Base-by-base conservation (phyloP, 2,329 filamentous ascomycete genomes). In the Beauveria sp. region DNA sequence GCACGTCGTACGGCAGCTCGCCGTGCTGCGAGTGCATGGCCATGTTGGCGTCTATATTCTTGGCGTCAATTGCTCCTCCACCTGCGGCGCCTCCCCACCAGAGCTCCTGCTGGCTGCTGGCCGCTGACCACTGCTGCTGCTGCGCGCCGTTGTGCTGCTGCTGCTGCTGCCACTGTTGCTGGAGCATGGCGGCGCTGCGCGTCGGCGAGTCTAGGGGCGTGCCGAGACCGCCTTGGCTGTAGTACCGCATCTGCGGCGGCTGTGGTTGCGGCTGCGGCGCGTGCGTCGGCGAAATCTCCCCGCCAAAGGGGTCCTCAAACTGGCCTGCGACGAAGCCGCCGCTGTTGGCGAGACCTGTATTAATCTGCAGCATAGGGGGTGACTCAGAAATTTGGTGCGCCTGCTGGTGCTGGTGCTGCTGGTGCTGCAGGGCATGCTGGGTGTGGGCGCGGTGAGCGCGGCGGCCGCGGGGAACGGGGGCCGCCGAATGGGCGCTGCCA, bases 121-220 rank as follows among this genome's bases (percentile, higher is more conserved):
- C 12, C 14, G 49, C 49, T 7, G 51, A 46, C 49, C 58, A 53
- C 14, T 46, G 58, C 9, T 31, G 28, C 7, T 31, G 28, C 28
- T 31, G 28, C 40, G 58, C 40, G 40, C n/a, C 52, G 42, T 18
- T n/a, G 24, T 53, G 50, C 26, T 38, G 64, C 50, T 53, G 50
- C 26, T 31, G 64, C 34, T 67, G 65, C 24, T 64, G 50, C 22
- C 66, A 59, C 34, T 64, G 64, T 40, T 64, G 64, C 43, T 69
- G 66, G 42, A 59, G 20, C 64, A 70, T 55, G 65, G 62, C 64
- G 61, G 59, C n/a, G 67, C 65, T 66, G 60, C 76, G 65, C 9
- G 70, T 68, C 10, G 76, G 76, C 1, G 77, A 78, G 63, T 73
- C 73, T 51, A 74, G 67, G 16, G 76, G 75, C 40, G 76, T 75